Conservation (phyloP, 495 filamentous ascomycete genomes). For the Umbilicaria muhlenbergii region DNA sequence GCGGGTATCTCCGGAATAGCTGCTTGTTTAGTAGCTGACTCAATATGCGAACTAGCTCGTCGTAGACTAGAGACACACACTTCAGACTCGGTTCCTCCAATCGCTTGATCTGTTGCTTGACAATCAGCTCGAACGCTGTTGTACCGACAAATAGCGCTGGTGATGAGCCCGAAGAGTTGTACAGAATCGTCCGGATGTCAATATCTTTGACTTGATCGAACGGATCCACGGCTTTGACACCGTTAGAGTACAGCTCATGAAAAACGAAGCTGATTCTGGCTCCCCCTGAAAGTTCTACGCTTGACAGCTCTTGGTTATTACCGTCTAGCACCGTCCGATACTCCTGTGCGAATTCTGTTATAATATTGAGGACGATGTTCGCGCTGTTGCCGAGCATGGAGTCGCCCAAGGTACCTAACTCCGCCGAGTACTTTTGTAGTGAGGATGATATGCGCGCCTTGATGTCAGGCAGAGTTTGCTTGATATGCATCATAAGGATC, state of each 20-base stretch:
- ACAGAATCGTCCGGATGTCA: constrained; percentile 90
- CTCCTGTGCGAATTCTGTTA: constrained; percentile 96
- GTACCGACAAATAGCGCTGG: constrained; percentile 96
- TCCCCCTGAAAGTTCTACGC: constrained; percentile 85
- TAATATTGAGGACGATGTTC: constrained; percentile 95
- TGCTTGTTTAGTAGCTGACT: constrained; percentile 77
- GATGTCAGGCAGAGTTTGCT: constrained; percentile 97
- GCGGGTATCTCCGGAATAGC: constrained; percentile 81
- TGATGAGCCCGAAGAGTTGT: constrained; percentile 96
- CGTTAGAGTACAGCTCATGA: constrained; percentile 96
- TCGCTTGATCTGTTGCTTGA: constrained; percentile 96
- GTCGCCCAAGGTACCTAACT: constrained; percentile 73
- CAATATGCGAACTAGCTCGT: constrained; percentile 93
- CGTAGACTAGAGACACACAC: constrained; percentile 92
- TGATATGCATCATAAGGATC: constrained; percentile 99
- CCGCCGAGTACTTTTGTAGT: constrained; percentile 77
- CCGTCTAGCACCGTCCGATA: constrained; percentile 93
- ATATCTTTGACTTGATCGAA: constrained; percentile 97
- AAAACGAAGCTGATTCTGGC: constrained; percentile 99
- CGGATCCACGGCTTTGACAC: constrained; percentile 94
- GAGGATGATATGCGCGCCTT: constrained; percentile 87
- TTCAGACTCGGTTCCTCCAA: constrained; percentile 93
- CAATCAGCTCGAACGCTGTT: constrained; percentile 92
- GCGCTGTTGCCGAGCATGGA: constrained; percentile 92
- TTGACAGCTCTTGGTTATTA: constrained; percentile 90